Conservation (phyloP, 805 yeast genomes). For the Zygosaccharomyces bailii region DNA sequence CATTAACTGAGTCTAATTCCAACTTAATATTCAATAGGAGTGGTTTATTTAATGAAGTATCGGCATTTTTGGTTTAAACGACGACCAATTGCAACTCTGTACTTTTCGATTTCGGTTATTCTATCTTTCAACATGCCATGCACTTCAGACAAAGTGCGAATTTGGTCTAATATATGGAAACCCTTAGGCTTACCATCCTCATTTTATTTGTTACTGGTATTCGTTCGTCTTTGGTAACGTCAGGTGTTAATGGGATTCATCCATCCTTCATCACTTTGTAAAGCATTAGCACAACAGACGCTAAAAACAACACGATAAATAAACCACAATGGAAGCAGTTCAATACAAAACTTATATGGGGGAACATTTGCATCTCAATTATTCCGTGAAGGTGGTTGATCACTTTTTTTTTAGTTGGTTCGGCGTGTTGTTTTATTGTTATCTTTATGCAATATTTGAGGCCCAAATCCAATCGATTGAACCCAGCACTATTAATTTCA, state of each 20-base stretch:
- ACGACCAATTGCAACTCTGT: conserved; percentile 57
- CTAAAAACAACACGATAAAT: conserved; percentile 47
- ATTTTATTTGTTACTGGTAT: conserved; percentile 47
- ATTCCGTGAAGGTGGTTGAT: conserved; percentile 48
- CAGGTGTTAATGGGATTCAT: conserved; percentile 41
- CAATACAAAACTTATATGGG: conserved; percentile 60
- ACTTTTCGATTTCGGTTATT: conserved; percentile 52
- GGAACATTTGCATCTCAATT: conserved; percentile 61
- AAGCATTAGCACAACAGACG: conserved; percentile 44
- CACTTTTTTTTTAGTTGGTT: conserved; percentile 61
- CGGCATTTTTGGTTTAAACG: conserved; percentile 66
- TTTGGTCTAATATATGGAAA: conserved; percentile 59
- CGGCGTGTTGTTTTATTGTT: conserved; percentile 41
- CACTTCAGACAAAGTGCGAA: conserved; percentile 55
- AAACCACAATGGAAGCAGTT: conserved; percentile 45
- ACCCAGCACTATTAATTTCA: conserved; percentile 61
- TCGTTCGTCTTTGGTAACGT: conserved; percentile 43
- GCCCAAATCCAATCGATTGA: conserved; percentile 45
- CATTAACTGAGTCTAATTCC: conserved; percentile 60
- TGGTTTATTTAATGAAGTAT: conserved; percentile 59
- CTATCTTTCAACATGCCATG: conserved; percentile 52
- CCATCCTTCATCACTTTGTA: conserved; percentile 39
- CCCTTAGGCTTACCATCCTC: conserved; percentile 55
- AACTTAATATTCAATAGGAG: conserved; percentile 56
- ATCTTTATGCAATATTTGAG: conserved; percentile 38